Evolutionary conservation across 2,329 filamentous ascomycete genomes (phyloP), one percentile per base, ranked within the genome.

Genomic region (Colletotrichum abscissum): DNA sequence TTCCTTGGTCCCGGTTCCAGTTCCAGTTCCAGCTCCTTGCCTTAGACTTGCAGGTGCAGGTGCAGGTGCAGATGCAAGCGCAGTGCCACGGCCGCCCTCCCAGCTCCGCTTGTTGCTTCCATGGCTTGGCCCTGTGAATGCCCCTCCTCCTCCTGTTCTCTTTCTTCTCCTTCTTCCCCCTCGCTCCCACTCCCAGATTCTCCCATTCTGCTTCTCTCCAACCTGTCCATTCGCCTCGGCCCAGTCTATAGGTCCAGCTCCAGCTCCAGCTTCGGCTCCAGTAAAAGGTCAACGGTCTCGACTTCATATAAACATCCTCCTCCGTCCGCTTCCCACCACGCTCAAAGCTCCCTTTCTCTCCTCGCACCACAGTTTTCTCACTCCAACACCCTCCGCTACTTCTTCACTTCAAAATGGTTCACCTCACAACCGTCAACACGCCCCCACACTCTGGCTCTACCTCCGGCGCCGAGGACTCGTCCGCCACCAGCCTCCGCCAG

Each of bases 361-460:
- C 16, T 19, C 19, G 42, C 42, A 49, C 8, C 19, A 49, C 19
- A 49, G 28, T 9, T 24, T 42, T 24, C n/a, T 7, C 22, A 3
- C 14, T 12, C 4, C 26, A 22, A 16, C 8, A 64, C 22, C 26
- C 16, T 60, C 26, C 9, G 16, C 55, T 24, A 8, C 42, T 14
- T 28, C 2, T 42, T 14, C 54, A 24, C 54, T n/a, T 28, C 5
- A 72, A 63, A 35, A 74, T 74, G 72, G 72, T 72, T 35, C 73
- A 75, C 63, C 73, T 75, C 58, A 57, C 65, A 49, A 66, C 66
- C 63, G 58, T 74, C 22, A 19, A 63, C 65, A 68, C 73, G 24
- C 63, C 73, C 57, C 59, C 69, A 38, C 60, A 74, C 30, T 69
- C 57, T 28, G 62, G 28, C 28, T 64, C 69, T 11, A 49, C 28